Percentiles rank a stretch among this genome's conserved stretches.
These are phyloP conservation scores for Paulownia fortunei DNA, from an alignment of 257 asterid genomes.

Conservation along the genomic window DNA sequence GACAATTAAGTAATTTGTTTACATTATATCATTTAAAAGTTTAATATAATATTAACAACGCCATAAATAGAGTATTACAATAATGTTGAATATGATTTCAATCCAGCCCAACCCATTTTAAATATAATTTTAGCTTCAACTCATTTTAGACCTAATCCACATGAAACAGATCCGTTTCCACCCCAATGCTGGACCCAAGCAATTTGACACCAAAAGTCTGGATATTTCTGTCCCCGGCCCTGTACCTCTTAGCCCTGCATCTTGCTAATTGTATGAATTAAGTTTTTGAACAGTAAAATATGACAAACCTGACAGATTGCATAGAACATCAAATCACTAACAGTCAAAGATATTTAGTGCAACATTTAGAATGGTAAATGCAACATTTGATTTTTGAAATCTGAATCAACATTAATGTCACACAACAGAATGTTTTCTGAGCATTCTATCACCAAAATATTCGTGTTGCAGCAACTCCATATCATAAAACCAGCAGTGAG, in stretches of 20 bases:
- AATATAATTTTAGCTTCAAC: too few species aligned
- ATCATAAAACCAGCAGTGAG: not conserved
- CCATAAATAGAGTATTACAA: too few species aligned
- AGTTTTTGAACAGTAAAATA: not conserved
- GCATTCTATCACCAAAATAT: slow-evolving; percentile 21
- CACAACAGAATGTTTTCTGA: slow-evolving; percentile 6
- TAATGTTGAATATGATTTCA: too few species aligned
- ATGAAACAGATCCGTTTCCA: too few species aligned
- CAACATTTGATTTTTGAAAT: slow-evolving; percentile 27
- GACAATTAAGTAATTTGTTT: too few species aligned
- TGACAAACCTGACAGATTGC: not conserved
- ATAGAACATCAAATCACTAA: not conserved
- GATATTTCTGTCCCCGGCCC: too few species aligned
- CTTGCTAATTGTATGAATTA: not conserved
- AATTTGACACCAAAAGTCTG: too few species aligned
- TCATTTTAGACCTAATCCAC: too few species aligned
- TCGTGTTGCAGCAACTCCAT: slow-evolving; percentile 10
- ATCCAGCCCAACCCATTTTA: too few species aligned
- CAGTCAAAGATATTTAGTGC: not conserved
- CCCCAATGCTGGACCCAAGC: too few species aligned
- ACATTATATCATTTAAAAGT: too few species aligned
- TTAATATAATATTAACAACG: too few species aligned
- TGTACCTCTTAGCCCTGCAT: not conserved
- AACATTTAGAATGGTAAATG: not conserved
- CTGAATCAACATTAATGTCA: slow-evolving; percentile 26